Conservation (phyloP, 257 asterid genomes). For the Osmanthus fragrans region DNA sequence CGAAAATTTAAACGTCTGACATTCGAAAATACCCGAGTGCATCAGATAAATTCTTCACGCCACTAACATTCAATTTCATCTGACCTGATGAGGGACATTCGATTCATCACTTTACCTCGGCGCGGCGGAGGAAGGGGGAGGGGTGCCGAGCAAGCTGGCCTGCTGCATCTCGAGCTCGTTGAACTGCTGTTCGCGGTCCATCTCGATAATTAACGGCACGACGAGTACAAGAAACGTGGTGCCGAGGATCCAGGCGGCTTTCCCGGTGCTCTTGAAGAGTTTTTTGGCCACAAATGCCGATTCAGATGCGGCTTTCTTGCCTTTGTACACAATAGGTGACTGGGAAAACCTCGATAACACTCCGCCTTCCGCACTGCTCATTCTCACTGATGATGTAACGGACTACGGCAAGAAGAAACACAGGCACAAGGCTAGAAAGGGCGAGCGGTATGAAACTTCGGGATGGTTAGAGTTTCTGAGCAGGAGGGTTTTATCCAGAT, state of each 20-base stretch:
- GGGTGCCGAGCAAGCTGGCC: conserved; percentile 71
- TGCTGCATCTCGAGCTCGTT: conserved; percentile 79
- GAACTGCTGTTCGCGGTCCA: conserved; percentile 83
- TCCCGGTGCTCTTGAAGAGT: conserved; percentile 77
- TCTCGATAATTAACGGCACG: conserved; percentile 80
- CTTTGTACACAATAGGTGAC: conserved; percentile 63
- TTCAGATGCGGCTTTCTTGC: conserved; percentile 67
- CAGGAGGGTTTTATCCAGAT: not conserved
- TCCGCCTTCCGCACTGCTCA: not conserved
- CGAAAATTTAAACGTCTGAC: not conserved
- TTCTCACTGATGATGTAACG: not conserved
- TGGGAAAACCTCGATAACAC: conserved; percentile 30
- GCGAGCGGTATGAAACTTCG: not conserved
- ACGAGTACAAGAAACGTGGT: conserved; percentile 71
- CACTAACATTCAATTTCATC: conserved; percentile 2
- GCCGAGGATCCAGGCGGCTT: conserved; percentile 90
- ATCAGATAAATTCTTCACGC: not conserved
- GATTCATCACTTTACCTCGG: not conserved
- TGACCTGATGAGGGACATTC: not conserved
- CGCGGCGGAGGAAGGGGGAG: conserved; percentile 28
- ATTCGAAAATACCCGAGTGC: not conserved
- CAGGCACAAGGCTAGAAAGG: not conserved
- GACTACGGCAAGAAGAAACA: not conserved
- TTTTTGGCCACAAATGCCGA: conserved; percentile 63
- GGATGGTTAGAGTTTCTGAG: not conserved